Evolutionary conservation across 1,139 yeast species (phyloP), one percentile per base, ranked within the genome.

Genomic region (Suhomyces chickasaworum): DNA sequence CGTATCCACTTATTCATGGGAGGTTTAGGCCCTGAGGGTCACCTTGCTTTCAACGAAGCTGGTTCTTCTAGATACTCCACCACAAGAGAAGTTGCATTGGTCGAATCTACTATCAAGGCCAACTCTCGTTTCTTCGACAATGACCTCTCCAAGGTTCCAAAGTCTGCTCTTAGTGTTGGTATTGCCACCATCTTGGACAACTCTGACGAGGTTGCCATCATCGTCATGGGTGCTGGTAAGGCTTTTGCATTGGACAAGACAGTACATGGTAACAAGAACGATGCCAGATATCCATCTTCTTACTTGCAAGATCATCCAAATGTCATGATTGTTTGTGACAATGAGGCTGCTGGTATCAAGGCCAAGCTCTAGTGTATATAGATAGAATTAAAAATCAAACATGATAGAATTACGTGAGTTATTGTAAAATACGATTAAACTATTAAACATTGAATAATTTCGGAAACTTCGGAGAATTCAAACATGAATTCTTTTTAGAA

Each of bases 1-100:
- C 74, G 78, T 42, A 80, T 81, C 52, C 72, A 82, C 55, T 66
- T 81, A 48, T 81, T 81, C 56, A 61, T 81, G 60, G 86, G 86
- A 10, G 86, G 86, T 1, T 68, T 81, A 57, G 86, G 86, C 3
- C 81, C 84, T 18, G 83, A 82, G 58, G 86, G 86, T 30, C 86
- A 81, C 59, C 70, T 81, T 59, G 86, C 86, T 1, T 81, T 81
- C 59, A 81, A 81, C 60, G 86, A 81, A 61, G 71, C 78, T 16
- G 86, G 86, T 9, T 78, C 83, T 7, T 41, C 71, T 3, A 68
- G 81, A 50, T 60, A 65, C 49, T 74, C 81, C 7, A 61, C 52
- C 16, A 81, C 86, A 1, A 68, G 86, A 53, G 65, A 66, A 52
- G 82, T 81, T 25, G 58, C 64, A 3, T 69, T 81, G 50, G 86